These are phyloP conservation scores for Litchi chinensis DNA, from an alignment of 345 rosid species.

Conservation along the genomic window DNA sequence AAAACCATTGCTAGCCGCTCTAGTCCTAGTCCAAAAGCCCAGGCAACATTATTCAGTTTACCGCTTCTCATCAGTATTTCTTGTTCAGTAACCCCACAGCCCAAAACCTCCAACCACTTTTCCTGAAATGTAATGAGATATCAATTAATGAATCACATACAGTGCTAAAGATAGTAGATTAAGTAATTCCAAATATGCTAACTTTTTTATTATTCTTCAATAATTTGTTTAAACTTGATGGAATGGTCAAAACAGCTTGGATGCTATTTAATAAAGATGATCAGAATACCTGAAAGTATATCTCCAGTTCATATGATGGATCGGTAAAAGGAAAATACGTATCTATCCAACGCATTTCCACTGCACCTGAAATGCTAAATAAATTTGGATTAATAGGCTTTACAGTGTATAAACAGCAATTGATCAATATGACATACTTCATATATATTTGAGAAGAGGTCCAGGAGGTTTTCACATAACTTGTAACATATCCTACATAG, in stretches of 20 bases:
- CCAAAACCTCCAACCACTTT: slow-evolving; percentile 94
- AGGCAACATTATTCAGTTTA: slow-evolving; percentile 68
- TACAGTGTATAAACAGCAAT: not conserved
- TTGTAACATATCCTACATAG: not conserved
- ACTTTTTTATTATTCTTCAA: not conserved
- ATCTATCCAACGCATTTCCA: slow-evolving; percentile 97
- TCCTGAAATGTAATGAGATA: slow-evolving; percentile 52
- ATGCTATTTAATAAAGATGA: not conserved
- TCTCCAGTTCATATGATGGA: slow-evolving; percentile 97
- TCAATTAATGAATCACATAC: slow-evolving; percentile 26
- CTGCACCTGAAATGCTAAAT: slow-evolving; percentile 63
- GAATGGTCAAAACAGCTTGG: not conserved
- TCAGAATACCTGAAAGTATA: slow-evolving; percentile 73
- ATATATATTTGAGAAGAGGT: slow-evolving; percentile 8
- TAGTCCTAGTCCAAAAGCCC: slow-evolving; percentile 99
- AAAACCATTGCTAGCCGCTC: slow-evolving; percentile 95
- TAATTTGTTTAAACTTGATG: not conserved
- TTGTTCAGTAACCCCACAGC: slow-evolving; percentile 95
- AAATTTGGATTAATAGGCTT: slow-evolving; percentile 14
- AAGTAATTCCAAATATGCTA: slow-evolving; percentile 1
- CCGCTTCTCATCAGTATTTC: slow-evolving; percentile 72
- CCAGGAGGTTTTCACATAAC: not conserved
- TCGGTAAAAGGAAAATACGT: slow-evolving; percentile 93
- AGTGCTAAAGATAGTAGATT: slow-evolving; percentile 15
- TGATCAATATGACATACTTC: not conserved